Evolutionary conservation across 2,329 filamentous ascomycete species (phyloP), one percentile per base, ranked within the genome.

Genomic region (Periconia digitata): DNA sequence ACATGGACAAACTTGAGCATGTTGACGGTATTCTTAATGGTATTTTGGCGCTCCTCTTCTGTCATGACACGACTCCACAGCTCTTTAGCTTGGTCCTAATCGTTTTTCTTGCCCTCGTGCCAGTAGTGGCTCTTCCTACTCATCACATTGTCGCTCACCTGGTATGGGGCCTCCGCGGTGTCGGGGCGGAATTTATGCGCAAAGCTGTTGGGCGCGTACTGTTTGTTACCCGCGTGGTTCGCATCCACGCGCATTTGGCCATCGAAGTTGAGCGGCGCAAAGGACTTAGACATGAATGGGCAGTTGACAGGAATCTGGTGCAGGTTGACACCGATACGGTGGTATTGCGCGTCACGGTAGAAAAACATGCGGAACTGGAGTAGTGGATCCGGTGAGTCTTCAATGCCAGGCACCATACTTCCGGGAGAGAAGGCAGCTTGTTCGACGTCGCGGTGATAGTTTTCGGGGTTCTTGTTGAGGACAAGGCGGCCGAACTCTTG

Each of bases 321-420:
- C 63, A 82, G 83, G 69, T 84, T 84, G 54, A 72, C 73, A 22
- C 81, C 81, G 17, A 84, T 64, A 21, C 80, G 77, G 66, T 83
- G 78, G 49, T 79, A 78, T 61, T 83, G 80, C 3, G 81, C 85
- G 62, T 89, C 85, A 10, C 84, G 81, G 72, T 88, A 88, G 1
- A 84, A 87, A 76, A 88, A 88, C 35, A 88, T 77, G 47, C 85
- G 83, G 34, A 80, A 81, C 69, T 89, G 85, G 3, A 89, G 75
- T 32, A 89, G 84, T 1, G 85, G 85, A 58, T 89, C 86, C 54
- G 84, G 84, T 8, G 85, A 86, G 13, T 85, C 81, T 69, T 88
- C 85, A 47, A 86, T 81, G 44, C 85, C 85, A 3, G 85, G 85
- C 3, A 83, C 78, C 68, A 88, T 71, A 64, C 88, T 84, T 6